Base-by-base conservation (phyloP, 1,284 basidiomycete species). In the Pseudozyma hubeiensis region DNA sequence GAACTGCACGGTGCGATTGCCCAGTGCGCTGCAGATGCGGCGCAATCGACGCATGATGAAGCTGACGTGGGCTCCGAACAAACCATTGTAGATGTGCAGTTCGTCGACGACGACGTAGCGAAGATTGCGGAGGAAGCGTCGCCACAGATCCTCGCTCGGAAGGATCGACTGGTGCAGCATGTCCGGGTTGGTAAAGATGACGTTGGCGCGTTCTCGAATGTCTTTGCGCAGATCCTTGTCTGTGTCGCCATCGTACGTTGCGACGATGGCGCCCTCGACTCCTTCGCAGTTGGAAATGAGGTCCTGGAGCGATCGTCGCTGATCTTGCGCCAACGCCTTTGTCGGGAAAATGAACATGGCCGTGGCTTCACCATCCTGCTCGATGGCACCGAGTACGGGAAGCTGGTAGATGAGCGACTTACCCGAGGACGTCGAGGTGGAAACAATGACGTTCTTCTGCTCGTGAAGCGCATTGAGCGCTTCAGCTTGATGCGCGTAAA, bases 251-350 rank as follows among this genome's bases (percentile, higher is more conserved):
- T 96, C 93, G 81, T 94, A 96, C 0, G 91, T 94, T 2, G 89
- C 89, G 8, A 93, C 89, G 87, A 87, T 57, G n/a, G 67, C 69
- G 43, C 91, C 85, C 54, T 90, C 87, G 11, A 93, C 86, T 5
- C 89, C 88, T 0, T 89, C 87, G 81, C 89, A 91, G 9, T 87
- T 86, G 61, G 80, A 87, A 0, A 95, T 78, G 6, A 96, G 81
- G 24, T 76, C 73, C 47, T 75, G 69, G 10, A 84, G 60, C 16
- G 82, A 81, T 4, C 78, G 63, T 69, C 88, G 89, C 84, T 96
- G 94, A 81, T 96, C 93, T 85, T 96, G 94, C 0, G 94, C 93
- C 33, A 96, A 87, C 9, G 93, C 93, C 90, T 96, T 96, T 1
- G 94, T 96, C 1, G 93, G 94, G 78, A 94, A 96, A 49, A 96